Evolutionary conservation across 1,284 basidiomycete genomes (phyloP).

Genomic region (Butyriboletus appendiculatus): DNA sequence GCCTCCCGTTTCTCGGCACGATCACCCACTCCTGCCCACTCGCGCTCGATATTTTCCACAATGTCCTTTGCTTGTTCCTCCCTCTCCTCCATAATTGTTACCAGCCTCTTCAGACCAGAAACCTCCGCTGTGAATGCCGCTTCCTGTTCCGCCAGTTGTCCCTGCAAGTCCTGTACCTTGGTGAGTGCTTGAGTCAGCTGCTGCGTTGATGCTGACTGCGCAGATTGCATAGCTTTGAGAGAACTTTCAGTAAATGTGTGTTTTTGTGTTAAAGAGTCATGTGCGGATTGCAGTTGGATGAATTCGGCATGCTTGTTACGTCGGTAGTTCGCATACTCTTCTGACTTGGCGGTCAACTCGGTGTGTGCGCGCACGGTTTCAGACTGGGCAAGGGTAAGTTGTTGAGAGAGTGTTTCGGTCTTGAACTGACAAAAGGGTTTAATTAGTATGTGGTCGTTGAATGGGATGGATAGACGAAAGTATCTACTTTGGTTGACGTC

Average conservation of each 20-base stretch:
- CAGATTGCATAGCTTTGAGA: slow-evolving; percentile 67
- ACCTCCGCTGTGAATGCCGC: slow-evolving; percentile 76
- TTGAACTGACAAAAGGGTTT: slow-evolving; percentile 59
- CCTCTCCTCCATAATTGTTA: slow-evolving; percentile 80
- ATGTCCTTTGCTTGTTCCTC: slow-evolving; percentile 78
- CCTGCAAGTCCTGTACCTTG: slow-evolving; percentile 69
- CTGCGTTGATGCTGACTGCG: slow-evolving; percentile 64
- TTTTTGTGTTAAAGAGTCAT: slow-evolving; percentile 68
- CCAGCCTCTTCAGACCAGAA: slow-evolving; percentile 67
- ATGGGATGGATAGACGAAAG: background rate
- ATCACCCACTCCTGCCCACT: slow-evolving; percentile 73
- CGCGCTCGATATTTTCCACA: slow-evolving; percentile 74
- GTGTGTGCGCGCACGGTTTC: slow-evolving; percentile 66
- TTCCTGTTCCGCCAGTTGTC: slow-evolving; percentile 78
- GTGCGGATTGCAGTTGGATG: slow-evolving; percentile 67
- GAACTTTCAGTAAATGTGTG: slow-evolving; percentile 62
- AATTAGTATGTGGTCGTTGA: background rate
- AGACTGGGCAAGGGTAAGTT: slow-evolving; percentile 69
- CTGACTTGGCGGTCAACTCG: slow-evolving; percentile 65
- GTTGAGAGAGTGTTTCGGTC: slow-evolving; percentile 76
- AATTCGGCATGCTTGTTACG: slow-evolving; percentile 74
- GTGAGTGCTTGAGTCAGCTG: slow-evolving; percentile 72
- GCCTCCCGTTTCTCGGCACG: slow-evolving; percentile 69
- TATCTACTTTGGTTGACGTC: slow-evolving; percentile 63
- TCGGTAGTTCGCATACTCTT: slow-evolving; percentile 74